Evolutionary conservation across 1,284 basidiomycete genomes (phyloP), one percentile per base, ranked within the genome.

Genomic region (Farysia itapuensis): DNA sequence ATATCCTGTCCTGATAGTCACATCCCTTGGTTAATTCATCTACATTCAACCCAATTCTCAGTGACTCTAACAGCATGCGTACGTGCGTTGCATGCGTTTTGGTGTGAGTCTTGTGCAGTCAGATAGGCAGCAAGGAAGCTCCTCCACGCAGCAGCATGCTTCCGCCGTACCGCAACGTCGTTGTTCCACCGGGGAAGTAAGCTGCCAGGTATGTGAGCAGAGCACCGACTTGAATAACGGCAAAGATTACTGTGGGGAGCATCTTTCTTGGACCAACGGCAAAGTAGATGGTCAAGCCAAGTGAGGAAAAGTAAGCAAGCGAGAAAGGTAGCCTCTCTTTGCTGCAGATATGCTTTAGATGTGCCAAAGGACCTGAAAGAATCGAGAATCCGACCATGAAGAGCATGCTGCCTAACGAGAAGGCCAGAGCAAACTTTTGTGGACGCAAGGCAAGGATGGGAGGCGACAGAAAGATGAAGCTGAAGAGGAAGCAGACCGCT

Each of bases 401-500:
- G 2, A 75, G 64, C 43, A 75, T 42, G 40, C 68, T 72, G 7
- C 70, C 72, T 13, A 72, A 46, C 32, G 64, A 67, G 38, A 74
- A 76, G 13, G 70, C 70, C n/a, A 74, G 59, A 3, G 72, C 72
- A 21, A 76, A 76, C 47, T 70, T 73, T 45, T 71, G 66, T 13
- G 69, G 68, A 14, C 68, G 48, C 25, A 64, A 24, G 61, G 6
- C 86, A 26, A 96, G 81, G 30, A 74, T 67, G 41, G 92, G 77
- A 4, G 93, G 91, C 18, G 95, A 80, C 13, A 90, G 75, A 39
- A 78, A 92, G 52, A 97, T 77, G 80, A 98, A 98, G 13, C 91
- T 86, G 40, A 98, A 87, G 56, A 90, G 86, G 82, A 99, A 98
- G 80, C 94, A 98, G 1, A 93, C 88, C 29, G 85, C 86, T 5